Conservation (phyloP, 2,329 filamentous ascomycete species). For the Apiospora aurea region DNA sequence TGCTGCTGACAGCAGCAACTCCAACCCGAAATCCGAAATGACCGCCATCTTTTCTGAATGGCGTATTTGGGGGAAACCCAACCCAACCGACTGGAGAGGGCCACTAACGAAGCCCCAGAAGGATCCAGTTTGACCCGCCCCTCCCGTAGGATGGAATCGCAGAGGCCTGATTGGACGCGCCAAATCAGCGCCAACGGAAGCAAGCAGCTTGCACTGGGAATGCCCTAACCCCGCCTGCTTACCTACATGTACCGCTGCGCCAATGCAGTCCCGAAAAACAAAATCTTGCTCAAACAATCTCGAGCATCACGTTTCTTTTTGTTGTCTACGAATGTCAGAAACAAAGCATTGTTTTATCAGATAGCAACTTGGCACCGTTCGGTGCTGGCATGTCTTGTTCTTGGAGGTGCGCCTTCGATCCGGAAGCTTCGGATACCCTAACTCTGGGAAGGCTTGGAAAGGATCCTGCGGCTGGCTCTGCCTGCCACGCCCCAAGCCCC, state of each 20-base stretch:
- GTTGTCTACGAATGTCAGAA: neutral
- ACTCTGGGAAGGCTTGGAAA: neutral
- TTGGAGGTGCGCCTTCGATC: neutral
- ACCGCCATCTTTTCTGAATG: neutral
- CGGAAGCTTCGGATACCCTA: neutral
- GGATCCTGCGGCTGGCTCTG: neutral
- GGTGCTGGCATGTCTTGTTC: neutral
- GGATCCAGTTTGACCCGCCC: conserved; percentile 4
- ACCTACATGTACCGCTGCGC: neutral
- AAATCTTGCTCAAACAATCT: neutral
- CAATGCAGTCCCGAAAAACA: neutral
- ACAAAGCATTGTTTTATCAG: neutral
- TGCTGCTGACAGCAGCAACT: neutral
- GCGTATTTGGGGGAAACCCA: neutral
- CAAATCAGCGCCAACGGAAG: neutral
- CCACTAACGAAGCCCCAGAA: neutral
- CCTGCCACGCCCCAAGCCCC: neutral
- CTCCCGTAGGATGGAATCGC: neutral
- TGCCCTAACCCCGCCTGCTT: neutral
- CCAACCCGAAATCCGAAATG: neutral
- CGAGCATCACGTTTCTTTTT: neutral
- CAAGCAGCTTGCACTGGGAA: neutral
- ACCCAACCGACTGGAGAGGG: neutral
- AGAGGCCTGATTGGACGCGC: neutral
- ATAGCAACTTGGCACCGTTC: neutral